Conservation (phyloP, 2,329 filamentous ascomycete genomes). For the Fusarium sp. region DNA sequence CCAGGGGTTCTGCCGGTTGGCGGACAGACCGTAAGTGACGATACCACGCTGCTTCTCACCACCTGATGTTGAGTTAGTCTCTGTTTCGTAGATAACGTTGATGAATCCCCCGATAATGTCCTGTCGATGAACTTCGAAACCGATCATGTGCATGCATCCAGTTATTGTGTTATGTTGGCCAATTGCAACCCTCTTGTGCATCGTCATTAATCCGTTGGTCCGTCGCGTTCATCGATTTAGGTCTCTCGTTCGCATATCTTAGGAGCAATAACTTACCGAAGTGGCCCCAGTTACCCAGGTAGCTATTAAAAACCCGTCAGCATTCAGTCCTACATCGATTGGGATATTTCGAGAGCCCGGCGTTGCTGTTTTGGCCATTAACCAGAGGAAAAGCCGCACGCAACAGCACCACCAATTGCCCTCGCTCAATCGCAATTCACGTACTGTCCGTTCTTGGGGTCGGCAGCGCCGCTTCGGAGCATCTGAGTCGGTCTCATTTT, state of each 20-base stretch:
- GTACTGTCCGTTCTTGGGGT: slow-evolving; percentile 56
- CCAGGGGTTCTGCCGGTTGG: slow-evolving; percentile 91
- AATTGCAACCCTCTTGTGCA: slow-evolving; percentile 35
- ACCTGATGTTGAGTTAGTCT: slow-evolving; percentile 58
- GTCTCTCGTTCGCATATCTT: slow-evolving; percentile 37
- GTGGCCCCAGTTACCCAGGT: slow-evolving; percentile 79
- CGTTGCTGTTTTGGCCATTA: slow-evolving; percentile 23
- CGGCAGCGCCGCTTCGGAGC: slow-evolving; percentile 51
- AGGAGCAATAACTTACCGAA: slow-evolving; percentile 71
- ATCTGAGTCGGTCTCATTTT: slow-evolving; percentile 60
- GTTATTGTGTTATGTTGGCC: not conserved
- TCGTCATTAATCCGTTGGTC: slow-evolving; percentile 42
- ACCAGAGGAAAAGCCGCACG: slow-evolving; percentile 53
- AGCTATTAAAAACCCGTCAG: slow-evolving; percentile 64
- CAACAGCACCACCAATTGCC: slow-evolving; percentile 38
- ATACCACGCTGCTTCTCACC: slow-evolving; percentile 73
- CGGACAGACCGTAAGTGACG: slow-evolving; percentile 79
- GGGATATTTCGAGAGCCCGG: slow-evolving; percentile 25
- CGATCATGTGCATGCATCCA: slow-evolving; percentile 5
- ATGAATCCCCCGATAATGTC: not conserved
- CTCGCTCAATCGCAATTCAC: slow-evolving; percentile 41
- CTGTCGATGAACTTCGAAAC: slow-evolving; percentile 1
- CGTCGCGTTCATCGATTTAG: slow-evolving; percentile 39
- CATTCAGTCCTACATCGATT: slow-evolving; percentile 22
- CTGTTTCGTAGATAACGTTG: not conserved